A percentile compares a stretch with the other conserved stretches of the same genome.
Evolutionary conservation across 192 early-diverging fungal genomes (phyloP).

Genomic region (Dissophora ornata): DNA sequence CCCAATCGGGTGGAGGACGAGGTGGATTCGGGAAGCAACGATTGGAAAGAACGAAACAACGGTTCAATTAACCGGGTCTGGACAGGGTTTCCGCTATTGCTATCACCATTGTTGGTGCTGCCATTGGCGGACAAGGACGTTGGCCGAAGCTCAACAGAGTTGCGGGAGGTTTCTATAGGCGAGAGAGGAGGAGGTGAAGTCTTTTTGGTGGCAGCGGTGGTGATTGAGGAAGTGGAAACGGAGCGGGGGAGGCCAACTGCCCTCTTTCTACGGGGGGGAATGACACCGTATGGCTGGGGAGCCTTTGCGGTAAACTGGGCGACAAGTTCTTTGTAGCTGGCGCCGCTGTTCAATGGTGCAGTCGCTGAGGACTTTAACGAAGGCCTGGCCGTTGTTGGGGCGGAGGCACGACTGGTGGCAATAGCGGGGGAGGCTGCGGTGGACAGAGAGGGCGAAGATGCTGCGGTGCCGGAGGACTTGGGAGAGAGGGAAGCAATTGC

Average conservation of each 20-base stretch:
- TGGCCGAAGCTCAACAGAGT: conserved; percentile 17
- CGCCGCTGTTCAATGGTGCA: conserved; percentile 23
- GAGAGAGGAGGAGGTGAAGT: conserved; percentile 16
- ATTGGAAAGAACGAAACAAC: conserved; percentile 30
- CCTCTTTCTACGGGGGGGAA: conserved; percentile 40
- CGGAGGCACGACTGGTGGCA: neutral
- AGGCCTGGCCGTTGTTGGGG: neutral
- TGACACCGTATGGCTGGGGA: conserved; percentile 45
- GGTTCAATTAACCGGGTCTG: conserved; percentile 31
- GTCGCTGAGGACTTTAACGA: conserved; percentile 14
- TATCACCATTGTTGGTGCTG: neutral
- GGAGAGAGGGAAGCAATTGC: too few relatives aligned
- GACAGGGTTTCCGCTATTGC: neutral
- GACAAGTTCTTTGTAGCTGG: conserved; percentile 47
- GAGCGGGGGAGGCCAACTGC: neutral
- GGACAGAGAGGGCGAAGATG: too few relatives aligned
- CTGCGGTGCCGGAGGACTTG: too few relatives aligned
- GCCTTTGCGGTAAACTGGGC: conserved; percentile 51
- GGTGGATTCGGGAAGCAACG: conserved; percentile 40
- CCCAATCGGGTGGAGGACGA: conserved; percentile 34
- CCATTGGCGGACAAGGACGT: neutral
- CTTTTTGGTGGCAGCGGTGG: neutral
- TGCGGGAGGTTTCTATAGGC: conserved; percentile 6
- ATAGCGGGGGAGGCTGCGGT: too few relatives aligned
- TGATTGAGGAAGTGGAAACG: conserved; percentile 18